Conservation (phyloP, 2,329 filamentous ascomycete genomes). For the Colletotrichum theobromicola region DNA sequence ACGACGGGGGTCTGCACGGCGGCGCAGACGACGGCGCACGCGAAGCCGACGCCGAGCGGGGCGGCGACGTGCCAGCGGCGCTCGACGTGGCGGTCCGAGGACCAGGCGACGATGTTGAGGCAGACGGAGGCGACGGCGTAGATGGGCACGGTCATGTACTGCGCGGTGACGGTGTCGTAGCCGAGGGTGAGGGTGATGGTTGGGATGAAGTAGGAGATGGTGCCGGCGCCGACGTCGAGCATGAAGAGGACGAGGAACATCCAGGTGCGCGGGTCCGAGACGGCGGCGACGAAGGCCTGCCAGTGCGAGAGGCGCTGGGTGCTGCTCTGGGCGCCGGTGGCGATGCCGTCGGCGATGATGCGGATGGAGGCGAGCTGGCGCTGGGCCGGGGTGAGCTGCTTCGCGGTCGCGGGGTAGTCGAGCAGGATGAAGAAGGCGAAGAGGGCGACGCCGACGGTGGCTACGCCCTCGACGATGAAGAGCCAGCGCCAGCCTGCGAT, state of each 20-base stretch:
- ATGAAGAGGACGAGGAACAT: constrained; percentile 55
- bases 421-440: constrained; percentile 71
- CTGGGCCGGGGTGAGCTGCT: constrained; percentile 64
- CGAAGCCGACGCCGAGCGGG: constrained; percentile 24
- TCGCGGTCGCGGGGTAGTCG: constrained; percentile 71
- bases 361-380: constrained; percentile 59
- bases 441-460: constrained; percentile 67
- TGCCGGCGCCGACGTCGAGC: constrained; percentile 49
- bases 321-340: constrained; percentile 32
- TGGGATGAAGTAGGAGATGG: constrained; percentile 59
- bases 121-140: constrained; percentile 26
- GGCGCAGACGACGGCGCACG: constrained; percentile 25
- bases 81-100: constrained; percentile 24
- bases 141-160: constrained; percentile 50
- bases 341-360: constrained; percentile 45
- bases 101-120: constrained; percentile 28
- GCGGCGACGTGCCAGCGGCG: constrained; percentile 26
- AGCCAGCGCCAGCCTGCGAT: constrained; percentile 59
- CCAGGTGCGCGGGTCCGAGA: constrained; percentile 52
- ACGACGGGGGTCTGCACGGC: constrained; percentile 26
- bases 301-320: constrained; percentile 28
- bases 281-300: constrained; percentile 33
- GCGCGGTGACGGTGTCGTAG: constrained; percentile 46
- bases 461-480: constrained; percentile 65
- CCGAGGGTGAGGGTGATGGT: constrained; percentile 54